Evolutionary conservation across 129 eudicot genomes (phyloP).

Genomic region (Gnaphalium uliginosum): DNA sequence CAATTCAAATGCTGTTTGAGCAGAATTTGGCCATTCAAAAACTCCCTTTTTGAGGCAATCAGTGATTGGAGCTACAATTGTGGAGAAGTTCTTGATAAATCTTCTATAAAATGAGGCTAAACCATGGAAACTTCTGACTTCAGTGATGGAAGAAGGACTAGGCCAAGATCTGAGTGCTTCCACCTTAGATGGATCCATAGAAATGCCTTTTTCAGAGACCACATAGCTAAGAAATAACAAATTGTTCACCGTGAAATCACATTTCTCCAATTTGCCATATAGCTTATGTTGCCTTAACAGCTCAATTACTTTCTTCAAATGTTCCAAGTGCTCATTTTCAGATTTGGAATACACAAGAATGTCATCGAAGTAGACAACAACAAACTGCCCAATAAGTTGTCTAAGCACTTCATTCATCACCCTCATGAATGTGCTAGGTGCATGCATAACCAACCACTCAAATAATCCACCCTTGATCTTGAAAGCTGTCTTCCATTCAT

Average conservation of each 20-base stretch:
- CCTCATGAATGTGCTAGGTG: slow-evolving; percentile 1
- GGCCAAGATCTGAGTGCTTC: not conserved
- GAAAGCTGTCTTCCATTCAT: not conserved
- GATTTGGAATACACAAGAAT: too few species aligned
- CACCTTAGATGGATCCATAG: not conserved
- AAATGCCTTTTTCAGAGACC: not conserved
- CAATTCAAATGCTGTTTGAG: not conserved
- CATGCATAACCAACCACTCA: slow-evolving; percentile 2
- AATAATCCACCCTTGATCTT: slow-evolving; percentile 6
- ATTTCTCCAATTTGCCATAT: not conserved
- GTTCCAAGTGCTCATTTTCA: not conserved
- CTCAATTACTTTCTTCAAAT: not conserved
- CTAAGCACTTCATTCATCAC: not conserved
- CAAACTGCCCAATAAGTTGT: not conserved
- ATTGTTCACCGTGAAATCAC: not conserved
- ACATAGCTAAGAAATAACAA: not conserved
- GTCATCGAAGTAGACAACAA: not conserved
- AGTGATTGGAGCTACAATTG: not conserved
- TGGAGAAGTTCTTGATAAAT: not conserved
- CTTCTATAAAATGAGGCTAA: not conserved
- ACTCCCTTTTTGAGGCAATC: not conserved
- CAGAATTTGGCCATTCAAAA: not conserved
- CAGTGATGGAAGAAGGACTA: not conserved
- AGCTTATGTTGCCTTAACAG: not conserved
- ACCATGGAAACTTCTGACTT: not conserved